These are phyloP conservation scores for Tolypocladium guangdongense DNA, from an alignment of 2,329 filamentous ascomycete genomes.

Conservation along the genomic window DNA sequence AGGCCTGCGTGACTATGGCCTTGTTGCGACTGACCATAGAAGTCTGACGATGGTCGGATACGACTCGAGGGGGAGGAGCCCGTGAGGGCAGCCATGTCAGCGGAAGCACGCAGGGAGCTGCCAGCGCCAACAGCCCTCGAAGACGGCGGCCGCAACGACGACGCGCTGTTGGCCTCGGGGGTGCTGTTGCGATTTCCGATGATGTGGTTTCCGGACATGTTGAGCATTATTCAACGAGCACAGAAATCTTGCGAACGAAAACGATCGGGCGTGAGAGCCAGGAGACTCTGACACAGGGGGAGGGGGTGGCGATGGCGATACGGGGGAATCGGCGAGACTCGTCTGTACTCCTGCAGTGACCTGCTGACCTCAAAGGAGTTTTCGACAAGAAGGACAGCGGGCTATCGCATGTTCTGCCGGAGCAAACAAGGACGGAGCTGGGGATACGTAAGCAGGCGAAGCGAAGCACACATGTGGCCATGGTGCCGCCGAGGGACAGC, in stretches of 20 bases:
- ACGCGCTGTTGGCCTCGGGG: slow-evolving; percentile 75
- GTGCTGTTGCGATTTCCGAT: slow-evolving; percentile 92
- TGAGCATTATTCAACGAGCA: slow-evolving; percentile 32
- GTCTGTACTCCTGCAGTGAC: slow-evolving; percentile 61
- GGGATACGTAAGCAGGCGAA: not conserved
- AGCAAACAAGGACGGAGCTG: slow-evolving; percentile 7
- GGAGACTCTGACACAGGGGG: not conserved
- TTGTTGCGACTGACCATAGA: slow-evolving; percentile 71
- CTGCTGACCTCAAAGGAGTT: slow-evolving; percentile 73
- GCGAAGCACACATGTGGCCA: not conserved
- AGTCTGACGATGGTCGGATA: slow-evolving; percentile 89
- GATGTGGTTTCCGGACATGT: slow-evolving; percentile 57
- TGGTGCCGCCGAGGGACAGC: not conserved
- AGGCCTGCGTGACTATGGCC: slow-evolving; percentile 54
- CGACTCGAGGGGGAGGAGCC: slow-evolving; percentile 58
- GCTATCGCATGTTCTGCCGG: slow-evolving; percentile 22
- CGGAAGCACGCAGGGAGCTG: slow-evolving; percentile 85
- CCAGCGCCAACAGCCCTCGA: slow-evolving; percentile 67
- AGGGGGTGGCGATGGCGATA: not conserved
- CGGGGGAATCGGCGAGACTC: slow-evolving; percentile 2
- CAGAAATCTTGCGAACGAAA: slow-evolving; percentile 4
- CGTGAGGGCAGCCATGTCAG: slow-evolving; percentile 83
- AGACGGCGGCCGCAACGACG: slow-evolving; percentile 70
- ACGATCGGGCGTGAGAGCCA: not conserved
- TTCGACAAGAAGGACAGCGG: slow-evolving; percentile 15